phyloP scores from a whole-genome alignment of 257 asterid species.

The Solanum chilense region DNA sequence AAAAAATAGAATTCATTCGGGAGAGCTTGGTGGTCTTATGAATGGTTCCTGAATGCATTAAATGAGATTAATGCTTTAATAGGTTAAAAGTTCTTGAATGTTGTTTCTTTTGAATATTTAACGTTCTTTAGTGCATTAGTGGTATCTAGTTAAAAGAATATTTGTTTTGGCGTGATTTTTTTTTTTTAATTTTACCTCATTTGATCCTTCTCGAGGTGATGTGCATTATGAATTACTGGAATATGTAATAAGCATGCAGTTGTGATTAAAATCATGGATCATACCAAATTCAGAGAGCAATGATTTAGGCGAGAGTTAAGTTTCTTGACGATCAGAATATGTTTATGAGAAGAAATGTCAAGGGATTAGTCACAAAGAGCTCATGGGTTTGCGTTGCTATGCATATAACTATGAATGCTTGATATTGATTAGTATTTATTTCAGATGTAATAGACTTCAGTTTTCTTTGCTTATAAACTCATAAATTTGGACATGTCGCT shows the following conservation, averaged over 20 bases:
- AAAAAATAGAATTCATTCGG: neutral
- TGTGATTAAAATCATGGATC: conserved; percentile 18
- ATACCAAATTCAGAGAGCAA: conserved; percentile 20
- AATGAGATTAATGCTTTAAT: neutral
- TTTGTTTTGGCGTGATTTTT: neutral
- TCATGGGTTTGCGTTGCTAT: conserved; percentile 21
- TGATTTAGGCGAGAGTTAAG: conserved; percentile 22
- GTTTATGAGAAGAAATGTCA: conserved; percentile 24
- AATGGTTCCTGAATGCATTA: neutral
- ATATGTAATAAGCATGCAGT: conserved; percentile 18
- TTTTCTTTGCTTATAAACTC: neutral
- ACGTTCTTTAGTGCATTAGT: neutral
- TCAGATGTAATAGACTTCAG: neutral
- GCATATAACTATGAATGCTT: neutral
- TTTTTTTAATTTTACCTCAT: neutral
- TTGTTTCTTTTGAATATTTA: neutral
- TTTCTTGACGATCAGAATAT: conserved; percentile 18
- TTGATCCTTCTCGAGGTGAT: too few relatives aligned
- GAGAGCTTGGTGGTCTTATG: neutral
- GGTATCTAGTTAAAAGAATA: neutral
- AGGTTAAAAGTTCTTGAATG: neutral
- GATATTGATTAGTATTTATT: neutral
- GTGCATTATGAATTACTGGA: neutral
- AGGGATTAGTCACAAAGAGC: conserved; percentile 27
- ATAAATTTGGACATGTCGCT: neutral